Base-by-base conservation (phyloP, 192 early-diverging fungal genomes). In the Umbelopsis vinacea region DNA sequence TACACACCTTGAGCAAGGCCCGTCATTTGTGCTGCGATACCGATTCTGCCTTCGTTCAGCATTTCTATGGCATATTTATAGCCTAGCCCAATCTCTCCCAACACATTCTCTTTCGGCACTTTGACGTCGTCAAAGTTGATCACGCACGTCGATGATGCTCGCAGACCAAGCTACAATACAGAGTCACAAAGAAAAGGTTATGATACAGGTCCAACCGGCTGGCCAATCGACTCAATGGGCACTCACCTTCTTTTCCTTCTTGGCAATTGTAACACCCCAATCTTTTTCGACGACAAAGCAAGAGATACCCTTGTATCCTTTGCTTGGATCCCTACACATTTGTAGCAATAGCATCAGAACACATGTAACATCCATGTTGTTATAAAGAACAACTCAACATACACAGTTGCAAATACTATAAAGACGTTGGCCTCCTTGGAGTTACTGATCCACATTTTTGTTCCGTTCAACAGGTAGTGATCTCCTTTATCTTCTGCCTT, bases 61-160 rank as follows among this genome's bases (percentile, higher is more conserved):
- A 94, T 93, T 75, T 96, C 94, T 52, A 98, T 98, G 54, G 97
- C 96, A 67, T 93, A 94, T 83, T 96, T 98, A 90, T 98, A 98
- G 24, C 97, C 97, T 83, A 95, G 87, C 67, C 95, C 95, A 45
- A 96, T 85, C 71, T 96, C 90, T 40, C 97, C 97, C n/a, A 98
- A 76, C 12, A 98, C 86, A 80, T 95, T 95, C 46, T 80, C 80
- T n/a, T 84, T 91, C 19, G 97, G 97, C 29, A 98, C 54, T 46
- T 81, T 82, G 37, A 97, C 75, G 50, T 95, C 92, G 77, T 99
- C 97, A 84, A 99, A 97, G 72, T 89, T 90, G 45, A 99, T 79
- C 67, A 88, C 89, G 78, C 96, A 99, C 5, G 97, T 99, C 19
- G 95, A 96, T 1, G 97, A 98, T 3, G 93, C 89, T 73, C 94